Percentiles rank a stretch among this genome's conserved stretches.
Conservation (phyloP, 768 basidiomycete species). For the Lentinula sp. region DNA sequence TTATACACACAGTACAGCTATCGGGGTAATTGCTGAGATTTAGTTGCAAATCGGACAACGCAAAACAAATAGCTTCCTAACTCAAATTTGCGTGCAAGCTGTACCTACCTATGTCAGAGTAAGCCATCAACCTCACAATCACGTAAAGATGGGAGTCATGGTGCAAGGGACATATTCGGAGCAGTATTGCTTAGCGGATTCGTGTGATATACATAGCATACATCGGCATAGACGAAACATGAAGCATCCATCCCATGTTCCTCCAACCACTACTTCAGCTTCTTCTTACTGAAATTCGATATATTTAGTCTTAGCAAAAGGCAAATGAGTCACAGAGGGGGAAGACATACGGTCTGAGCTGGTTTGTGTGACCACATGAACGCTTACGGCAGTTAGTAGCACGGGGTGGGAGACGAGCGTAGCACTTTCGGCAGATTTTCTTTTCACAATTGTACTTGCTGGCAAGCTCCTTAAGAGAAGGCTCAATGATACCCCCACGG, state of each 20-base stretch:
- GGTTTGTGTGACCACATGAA: conserved; percentile 84
- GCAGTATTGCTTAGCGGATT: neutral
- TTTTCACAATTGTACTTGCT: conserved; percentile 99
- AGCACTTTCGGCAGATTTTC: conserved; percentile 99
- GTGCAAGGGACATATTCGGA: neutral
- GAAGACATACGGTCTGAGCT: conserved; percentile 79
- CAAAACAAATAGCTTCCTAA: too few relatives aligned
- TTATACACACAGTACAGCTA: too few relatives aligned
- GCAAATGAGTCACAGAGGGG: neutral
- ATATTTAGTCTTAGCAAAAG: neutral
- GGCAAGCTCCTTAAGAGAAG: conserved; percentile 95
- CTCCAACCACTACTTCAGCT: conserved; percentile 7
- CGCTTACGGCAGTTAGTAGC: conserved; percentile 99
- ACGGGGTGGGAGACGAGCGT: conserved; percentile 97
- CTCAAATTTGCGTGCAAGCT: too few relatives aligned
- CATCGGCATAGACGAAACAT: neutral
- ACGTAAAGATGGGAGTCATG: too few relatives aligned
- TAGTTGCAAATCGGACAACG: too few relatives aligned
- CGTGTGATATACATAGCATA: neutral
- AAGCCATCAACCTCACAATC: too few relatives aligned
- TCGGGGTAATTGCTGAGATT: too few relatives aligned
- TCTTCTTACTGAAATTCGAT: neutral
- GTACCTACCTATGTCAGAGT: too few relatives aligned
- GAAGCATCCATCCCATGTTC: neutral
- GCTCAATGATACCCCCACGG: conserved; percentile 98